Evolutionary conservation across 2,329 filamentous ascomycete species (phyloP).

Genomic region (Aspergillus pseudoterreus): DNA sequence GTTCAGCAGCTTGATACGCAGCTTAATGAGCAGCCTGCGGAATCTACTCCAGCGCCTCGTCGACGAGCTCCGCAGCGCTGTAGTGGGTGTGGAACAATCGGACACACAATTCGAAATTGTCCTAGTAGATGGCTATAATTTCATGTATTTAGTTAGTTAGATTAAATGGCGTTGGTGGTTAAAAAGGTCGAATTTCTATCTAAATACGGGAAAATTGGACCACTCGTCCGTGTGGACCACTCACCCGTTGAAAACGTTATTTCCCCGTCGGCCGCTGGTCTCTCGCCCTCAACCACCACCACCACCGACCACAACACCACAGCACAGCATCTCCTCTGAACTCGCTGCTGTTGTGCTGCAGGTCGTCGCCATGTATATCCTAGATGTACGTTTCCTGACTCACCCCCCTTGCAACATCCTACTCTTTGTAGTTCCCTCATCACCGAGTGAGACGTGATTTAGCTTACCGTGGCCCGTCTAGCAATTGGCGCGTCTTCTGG

Average conservation of each 20-base stretch:
- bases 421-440: not conserved
- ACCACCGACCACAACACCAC: not conserved
- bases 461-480: constrained; percentile 25
- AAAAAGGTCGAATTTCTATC: no score
- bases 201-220: no score
- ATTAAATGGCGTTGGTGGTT: no score
- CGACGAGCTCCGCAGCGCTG: no score
- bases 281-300: not conserved
- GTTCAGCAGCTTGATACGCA: no score
- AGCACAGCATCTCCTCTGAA: not conserved
- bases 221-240: no score
- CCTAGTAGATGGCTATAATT: no score
- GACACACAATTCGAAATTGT: no score
- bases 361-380: not conserved
- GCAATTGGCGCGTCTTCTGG: constrained; percentile 77
- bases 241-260: not conserved
- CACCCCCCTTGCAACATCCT: not conserved
- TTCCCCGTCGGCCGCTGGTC: not conserved
- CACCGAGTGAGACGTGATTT: constrained; percentile 7
- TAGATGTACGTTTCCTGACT: not conserved
- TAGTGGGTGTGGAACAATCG: no score
- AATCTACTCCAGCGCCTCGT: no score
- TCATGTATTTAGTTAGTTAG: no score
- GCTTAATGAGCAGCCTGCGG: no score
- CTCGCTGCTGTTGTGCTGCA: not conserved